Percentiles rank a stretch among this genome's conserved stretches.
These are phyloP conservation scores for Chrysoporthe cubensis DNA, from an alignment of 2,329 filamentous ascomycete species.

Conservation along the genomic window DNA sequence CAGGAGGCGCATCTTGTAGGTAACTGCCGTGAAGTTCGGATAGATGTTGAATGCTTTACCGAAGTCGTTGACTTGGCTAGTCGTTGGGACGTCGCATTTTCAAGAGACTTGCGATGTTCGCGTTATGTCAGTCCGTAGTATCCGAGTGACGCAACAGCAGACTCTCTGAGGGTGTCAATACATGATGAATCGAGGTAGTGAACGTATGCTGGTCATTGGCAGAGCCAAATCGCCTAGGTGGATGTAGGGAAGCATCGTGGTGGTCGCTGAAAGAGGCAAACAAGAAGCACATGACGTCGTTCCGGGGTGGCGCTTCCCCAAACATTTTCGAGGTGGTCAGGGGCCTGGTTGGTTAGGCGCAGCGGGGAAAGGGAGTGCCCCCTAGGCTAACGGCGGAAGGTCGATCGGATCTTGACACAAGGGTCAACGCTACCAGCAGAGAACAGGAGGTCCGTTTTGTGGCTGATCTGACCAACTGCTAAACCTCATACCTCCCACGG, in stretches of 20 bases:
- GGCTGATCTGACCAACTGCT: conserved; percentile 4
- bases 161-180: background rate
- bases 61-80: conserved; percentile 24
- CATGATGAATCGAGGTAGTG: background rate
- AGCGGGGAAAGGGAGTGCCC: conserved; percentile 6
- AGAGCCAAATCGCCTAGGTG: background rate
- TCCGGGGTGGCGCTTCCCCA: conserved; percentile 3
- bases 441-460: background rate
- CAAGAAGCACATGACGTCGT: conserved; percentile 26
- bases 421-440: conserved; percentile 9
- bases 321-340: background rate
- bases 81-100: conserved; percentile 18
- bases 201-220: background rate
- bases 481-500: background rate
- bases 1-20: conserved; percentile 21
- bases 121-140: background rate
- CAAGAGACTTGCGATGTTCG: background rate
- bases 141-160: background rate
- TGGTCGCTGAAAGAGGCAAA: background rate
- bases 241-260: conserved; percentile 2
- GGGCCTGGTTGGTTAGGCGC: background rate
- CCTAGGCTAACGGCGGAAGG: background rate
- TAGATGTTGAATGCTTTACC: conserved; percentile 2
- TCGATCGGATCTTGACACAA: background rate
- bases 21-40: background rate